These are phyloP conservation scores for Quercus tomentella DNA, from an alignment of 331 rosid genomes.

Conservation along the genomic window DNA sequence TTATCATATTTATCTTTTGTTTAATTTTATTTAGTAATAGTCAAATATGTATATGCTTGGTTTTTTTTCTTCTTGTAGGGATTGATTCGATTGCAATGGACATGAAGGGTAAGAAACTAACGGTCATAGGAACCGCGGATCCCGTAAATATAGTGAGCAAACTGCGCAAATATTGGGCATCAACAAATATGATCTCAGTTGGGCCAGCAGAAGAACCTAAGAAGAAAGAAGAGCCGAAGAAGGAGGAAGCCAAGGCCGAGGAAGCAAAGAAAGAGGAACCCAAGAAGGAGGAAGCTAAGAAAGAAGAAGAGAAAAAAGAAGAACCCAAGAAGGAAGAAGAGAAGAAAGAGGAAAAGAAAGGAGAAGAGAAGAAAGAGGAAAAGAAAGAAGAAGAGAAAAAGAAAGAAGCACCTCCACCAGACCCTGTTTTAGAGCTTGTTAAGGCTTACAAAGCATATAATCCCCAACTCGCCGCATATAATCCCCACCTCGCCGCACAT, in stretches of 20 bases:
- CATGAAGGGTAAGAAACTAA: slow-evolving; percentile 81
- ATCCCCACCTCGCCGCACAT: too few relatives aligned
- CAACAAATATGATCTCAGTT: slow-evolving; percentile 55
- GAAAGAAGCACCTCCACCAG: slow-evolving; percentile 34
- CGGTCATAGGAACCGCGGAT: slow-evolving; percentile 86
- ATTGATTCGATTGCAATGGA: slow-evolving; percentile 88
- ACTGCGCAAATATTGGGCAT: slow-evolving; percentile 64
- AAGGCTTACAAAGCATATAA: slow-evolving; percentile 71
- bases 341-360: slow-evolving; percentile 39
- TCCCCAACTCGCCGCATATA: slow-evolving; percentile 33
- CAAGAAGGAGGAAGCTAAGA: slow-evolving; percentile 65
- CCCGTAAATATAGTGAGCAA: slow-evolving; percentile 79
- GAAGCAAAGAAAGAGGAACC: slow-evolving; percentile 57
- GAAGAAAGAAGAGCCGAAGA: slow-evolving; percentile 76
- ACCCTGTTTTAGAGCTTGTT: slow-evolving; percentile 62
- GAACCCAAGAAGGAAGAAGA: slow-evolving; percentile 48
- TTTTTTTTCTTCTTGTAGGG: slow-evolving; percentile 30
- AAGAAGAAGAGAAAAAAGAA: slow-evolving; percentile 45
- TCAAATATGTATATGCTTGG: not conserved
- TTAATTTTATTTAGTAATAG: too few relatives aligned
- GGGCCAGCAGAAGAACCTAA: slow-evolving; percentile 76
- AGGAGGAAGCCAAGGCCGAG: slow-evolving; percentile 44
- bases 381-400: slow-evolving; percentile 47
- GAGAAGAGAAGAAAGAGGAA: slow-evolving; percentile 53
- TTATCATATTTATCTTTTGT: too few relatives aligned